Percentiles rank a stretch among this genome's conserved stretches.
These are phyloP conservation scores for Penicillium psychrosexuale DNA, from an alignment of 2,329 filamentous ascomycete genomes.

Conservation along the genomic window DNA sequence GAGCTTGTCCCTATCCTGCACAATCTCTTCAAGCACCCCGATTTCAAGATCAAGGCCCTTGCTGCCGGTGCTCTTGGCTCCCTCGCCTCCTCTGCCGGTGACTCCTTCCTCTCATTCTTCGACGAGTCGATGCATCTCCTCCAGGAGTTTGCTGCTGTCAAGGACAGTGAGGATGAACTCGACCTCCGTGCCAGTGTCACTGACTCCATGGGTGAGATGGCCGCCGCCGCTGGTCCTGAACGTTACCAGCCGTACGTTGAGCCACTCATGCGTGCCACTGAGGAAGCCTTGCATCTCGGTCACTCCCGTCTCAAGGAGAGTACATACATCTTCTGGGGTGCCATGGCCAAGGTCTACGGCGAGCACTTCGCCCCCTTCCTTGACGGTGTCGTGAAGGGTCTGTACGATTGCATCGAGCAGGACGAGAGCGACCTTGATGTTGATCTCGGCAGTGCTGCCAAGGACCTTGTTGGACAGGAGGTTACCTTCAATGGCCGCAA, in stretches of 20 bases:
- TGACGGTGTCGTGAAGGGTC: constrained; percentile 48
- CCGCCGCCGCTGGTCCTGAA: constrained; percentile 77
- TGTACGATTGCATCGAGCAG: constrained; percentile 82
- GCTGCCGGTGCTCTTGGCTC: constrained; percentile 87
- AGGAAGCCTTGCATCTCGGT: constrained; percentile 83
- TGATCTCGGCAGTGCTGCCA: constrained; percentile 69
- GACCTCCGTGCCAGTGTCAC: constrained; percentile 85
- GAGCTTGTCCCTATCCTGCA: constrained; percentile 83
- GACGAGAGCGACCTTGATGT: constrained; percentile 80
- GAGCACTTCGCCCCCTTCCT: constrained; percentile 54
- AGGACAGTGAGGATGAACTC: constrained; percentile 85
- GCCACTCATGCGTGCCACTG: constrained; percentile 85
- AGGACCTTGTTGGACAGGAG: constrained; percentile 71
- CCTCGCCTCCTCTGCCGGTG: constrained; percentile 79
- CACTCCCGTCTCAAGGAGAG: constrained; percentile 91
- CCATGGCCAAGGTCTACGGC: constrained; percentile 88
- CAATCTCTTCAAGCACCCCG: constrained; percentile 75
- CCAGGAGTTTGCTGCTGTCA: constrained; percentile 76
- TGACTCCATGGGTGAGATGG: constrained; percentile 91
- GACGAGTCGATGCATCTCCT: constrained; percentile 86
- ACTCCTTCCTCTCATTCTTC: constrained; percentile 87
- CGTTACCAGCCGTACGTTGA: constrained; percentile 88
- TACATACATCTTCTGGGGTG: constrained; percentile 95
- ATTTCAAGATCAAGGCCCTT: constrained; percentile 84
- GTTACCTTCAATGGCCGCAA: constrained; percentile 79